Evolutionary conservation across 495 filamentous ascomycete genomes (phyloP), one percentile per base, ranked within the genome.

Genomic region (Oidiodendron maius): DNA sequence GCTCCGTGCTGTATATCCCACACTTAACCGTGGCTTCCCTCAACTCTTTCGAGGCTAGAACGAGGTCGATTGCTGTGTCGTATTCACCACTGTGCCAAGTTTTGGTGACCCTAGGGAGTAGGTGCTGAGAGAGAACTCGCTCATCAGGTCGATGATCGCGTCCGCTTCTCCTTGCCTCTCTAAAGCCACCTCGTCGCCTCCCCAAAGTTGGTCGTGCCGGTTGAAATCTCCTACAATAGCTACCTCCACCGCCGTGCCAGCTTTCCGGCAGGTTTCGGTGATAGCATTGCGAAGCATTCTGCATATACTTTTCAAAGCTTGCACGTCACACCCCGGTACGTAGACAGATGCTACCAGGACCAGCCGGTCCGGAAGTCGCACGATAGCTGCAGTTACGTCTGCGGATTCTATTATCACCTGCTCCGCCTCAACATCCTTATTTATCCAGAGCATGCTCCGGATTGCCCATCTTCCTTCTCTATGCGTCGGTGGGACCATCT

Each of bases 121-220:
- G 35, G 56, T 61, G 17, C 51, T 36, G 15, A 68, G 55, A 13
- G 50, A 37, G 37, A 55, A 55, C 26, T 67, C 56, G 34, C 50
- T 62, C 45, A 67, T 68, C 25, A 67, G 46, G 35, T 68, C 52
- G 32, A 70, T 64, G 37, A 67, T 64, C 35, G 48, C 54, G 42
- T 60, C 62, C 30, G 61, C 64, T 52, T 70, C 60, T 18, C 62
- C 64, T 32, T 67, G 57, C 24, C 48, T 52, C 17, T 20, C 40
- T 22, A 39, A 44, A n/a, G 53, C 53, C 30, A 68, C 53, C 12
- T 59, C 45, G 43, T 65, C 64, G 57, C 61, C 64, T 57, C 63
- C 66, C 63, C 52, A 70, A 10, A 69, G 55, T 48, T 60, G 57
- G 57, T 70, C 57, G 52, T 64, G 55, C 36, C 56, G 58, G 50